These are phyloP conservation scores for Boletus edulis DNA, from an alignment of 768 basidiomycete species.

Conservation along the genomic window DNA sequence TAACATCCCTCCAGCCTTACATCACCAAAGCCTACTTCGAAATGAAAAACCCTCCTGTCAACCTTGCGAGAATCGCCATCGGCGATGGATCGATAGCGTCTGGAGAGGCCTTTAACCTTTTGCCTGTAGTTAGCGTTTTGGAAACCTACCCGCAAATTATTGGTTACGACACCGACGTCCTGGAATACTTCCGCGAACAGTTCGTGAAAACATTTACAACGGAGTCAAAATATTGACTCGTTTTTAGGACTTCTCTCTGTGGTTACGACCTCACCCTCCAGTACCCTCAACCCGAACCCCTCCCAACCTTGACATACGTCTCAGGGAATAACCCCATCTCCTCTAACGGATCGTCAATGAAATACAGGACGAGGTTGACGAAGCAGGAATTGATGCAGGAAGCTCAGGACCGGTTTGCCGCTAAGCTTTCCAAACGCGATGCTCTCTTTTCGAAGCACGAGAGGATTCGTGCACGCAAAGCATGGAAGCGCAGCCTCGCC, in stretches of 20 bases:
- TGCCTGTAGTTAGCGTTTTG: slow-evolving; percentile 58
- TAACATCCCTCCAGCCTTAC: slow-evolving; percentile 51
- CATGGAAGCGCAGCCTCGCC: slow-evolving; percentile 46
- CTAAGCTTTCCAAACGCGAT: slow-evolving; percentile 22
- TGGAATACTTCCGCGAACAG: slow-evolving; percentile 68
- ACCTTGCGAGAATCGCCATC: slow-evolving; percentile 64
- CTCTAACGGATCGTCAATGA: neutral
- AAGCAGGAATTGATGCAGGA: slow-evolving; percentile 22
- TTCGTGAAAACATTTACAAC: slow-evolving; percentile 33
- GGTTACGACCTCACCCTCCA: slow-evolving; percentile 65
- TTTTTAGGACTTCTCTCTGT: slow-evolving; percentile 55
- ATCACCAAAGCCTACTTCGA: slow-evolving; percentile 72
- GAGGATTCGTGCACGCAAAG: slow-evolving; percentile 22
- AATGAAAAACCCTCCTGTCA: slow-evolving; percentile 62
- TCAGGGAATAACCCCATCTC: slow-evolving; percentile 14
- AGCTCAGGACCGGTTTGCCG: slow-evolving; percentile 18
- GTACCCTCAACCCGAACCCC: slow-evolving; percentile 58
- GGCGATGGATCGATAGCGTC: slow-evolving; percentile 64
- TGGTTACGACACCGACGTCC: slow-evolving; percentile 64
- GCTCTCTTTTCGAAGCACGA: slow-evolving; percentile 23
- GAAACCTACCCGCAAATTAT: slow-evolving; percentile 78
- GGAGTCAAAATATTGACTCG: neutral
- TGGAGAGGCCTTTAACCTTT: slow-evolving; percentile 46
- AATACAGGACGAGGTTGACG: slow-evolving; percentile 18
- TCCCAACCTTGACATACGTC: slow-evolving; percentile 36